phyloP scores from a whole-genome alignment of 2,329 filamentous ascomycete genomes.

The Phaeosphaeria sp. region DNA sequence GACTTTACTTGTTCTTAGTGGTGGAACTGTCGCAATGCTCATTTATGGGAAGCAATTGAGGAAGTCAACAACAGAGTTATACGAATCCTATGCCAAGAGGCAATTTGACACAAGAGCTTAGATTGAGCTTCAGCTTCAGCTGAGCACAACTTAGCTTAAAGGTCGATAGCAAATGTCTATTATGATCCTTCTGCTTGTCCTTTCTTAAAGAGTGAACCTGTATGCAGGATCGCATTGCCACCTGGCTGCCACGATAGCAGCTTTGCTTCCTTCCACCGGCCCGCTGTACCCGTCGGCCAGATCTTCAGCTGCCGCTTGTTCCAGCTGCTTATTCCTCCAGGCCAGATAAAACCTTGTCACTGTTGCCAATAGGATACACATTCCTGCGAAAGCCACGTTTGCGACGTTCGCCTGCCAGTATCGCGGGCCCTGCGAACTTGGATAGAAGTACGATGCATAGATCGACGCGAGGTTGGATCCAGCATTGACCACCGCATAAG shows the following conservation, averaged over 20 bases:
- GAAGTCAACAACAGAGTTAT: conserved; percentile 1
- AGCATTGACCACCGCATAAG: conserved; percentile 62
- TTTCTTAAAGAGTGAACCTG: conserved; percentile 2
- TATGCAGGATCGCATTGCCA: conserved; percentile 15
- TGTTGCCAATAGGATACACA: conserved; percentile 7
- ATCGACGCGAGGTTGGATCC: conserved; percentile 15
- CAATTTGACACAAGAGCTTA: conserved; percentile 9
- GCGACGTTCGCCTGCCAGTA: conserved; percentile 19
- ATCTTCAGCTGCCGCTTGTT: conserved; percentile 9
- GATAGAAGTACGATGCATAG: conserved; percentile 17
- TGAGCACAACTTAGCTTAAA: too few relatives aligned
- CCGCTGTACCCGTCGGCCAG: conserved; percentile 4
- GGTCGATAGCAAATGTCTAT: too few relatives aligned
- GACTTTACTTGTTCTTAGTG: conserved; percentile 3
- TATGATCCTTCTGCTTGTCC: not conserved
- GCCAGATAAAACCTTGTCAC: conserved; percentile 9
- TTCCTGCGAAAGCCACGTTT: conserved; percentile 12
- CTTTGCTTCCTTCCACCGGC: conserved; percentile 2
- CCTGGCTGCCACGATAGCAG: conserved; percentile 4
- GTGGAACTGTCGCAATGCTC: conserved; percentile 9
- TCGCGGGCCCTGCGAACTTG: conserved; percentile 8
- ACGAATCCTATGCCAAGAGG: conserved; percentile 2
- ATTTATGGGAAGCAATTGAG: conserved; percentile 14
- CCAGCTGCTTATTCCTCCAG: conserved; percentile 14
- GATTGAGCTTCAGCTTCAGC: too few relatives aligned